phyloP scores from a whole-genome alignment of 805 yeast species.

The Candida quercuum region DNA sequence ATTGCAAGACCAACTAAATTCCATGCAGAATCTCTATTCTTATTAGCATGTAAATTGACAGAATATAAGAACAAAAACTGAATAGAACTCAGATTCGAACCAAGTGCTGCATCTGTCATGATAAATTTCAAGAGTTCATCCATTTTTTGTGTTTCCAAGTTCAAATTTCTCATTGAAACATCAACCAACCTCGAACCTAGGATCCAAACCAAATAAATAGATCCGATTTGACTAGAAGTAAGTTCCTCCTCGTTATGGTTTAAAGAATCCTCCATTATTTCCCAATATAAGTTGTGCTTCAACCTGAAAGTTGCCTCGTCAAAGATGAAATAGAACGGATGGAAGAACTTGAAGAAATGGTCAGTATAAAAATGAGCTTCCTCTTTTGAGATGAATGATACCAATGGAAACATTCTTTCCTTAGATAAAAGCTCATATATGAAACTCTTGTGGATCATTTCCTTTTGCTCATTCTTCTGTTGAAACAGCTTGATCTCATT shows the following conservation, averaged over 20 bases:
- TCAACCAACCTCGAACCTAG: constrained; percentile 21
- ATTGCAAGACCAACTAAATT: constrained; percentile 41
- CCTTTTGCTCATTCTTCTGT: constrained; percentile 6
- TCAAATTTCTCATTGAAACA: constrained; percentile 7
- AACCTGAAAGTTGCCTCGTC: constrained; percentile 28
- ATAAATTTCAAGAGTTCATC: constrained; percentile 38
- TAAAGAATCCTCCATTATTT: constrained; percentile 1
- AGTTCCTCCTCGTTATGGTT: constrained; percentile 6
- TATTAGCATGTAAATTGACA: constrained; percentile 37
- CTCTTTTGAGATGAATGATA: constrained; percentile 26
- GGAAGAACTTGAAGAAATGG: constrained; percentile 37
- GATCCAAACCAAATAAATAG: constrained; percentile 41
- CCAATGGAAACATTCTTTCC: constrained; percentile 32
- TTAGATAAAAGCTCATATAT: constrained; percentile 10
- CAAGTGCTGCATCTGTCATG: constrained; percentile 36
- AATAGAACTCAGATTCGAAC: constrained; percentile 41
- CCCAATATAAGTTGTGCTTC: constrained; percentile 36
- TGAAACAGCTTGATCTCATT: constrained; percentile 19
- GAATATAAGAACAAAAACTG: constrained; percentile 37
- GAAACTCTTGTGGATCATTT: constrained; percentile 8
- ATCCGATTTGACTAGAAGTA: constrained; percentile 28
- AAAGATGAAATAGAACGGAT: constrained; percentile 39
- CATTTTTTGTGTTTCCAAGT: constrained; percentile 24
- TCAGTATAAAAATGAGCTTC: constrained; percentile 33
- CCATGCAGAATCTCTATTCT: constrained; percentile 44